A percentile compares a stretch with the other conserved stretches of the same genome.
Evolutionary conservation across 2,329 filamentous ascomycete genomes (phyloP).

Genomic region (Sporothrix humicola): DNA sequence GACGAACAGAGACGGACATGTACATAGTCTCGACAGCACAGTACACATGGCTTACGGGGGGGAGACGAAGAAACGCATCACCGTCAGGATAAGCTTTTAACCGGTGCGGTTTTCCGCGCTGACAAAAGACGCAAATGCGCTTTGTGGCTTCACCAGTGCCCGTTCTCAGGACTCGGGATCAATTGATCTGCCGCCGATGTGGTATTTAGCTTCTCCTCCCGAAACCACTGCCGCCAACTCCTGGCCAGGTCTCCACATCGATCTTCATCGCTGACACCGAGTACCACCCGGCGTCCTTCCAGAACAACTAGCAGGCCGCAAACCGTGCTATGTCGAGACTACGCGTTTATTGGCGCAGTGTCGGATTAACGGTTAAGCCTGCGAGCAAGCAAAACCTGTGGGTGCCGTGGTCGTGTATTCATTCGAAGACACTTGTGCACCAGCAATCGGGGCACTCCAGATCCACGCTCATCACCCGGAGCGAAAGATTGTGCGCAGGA

Average conservation of each 20-base stretch:
- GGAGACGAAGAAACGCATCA: too few species aligned
- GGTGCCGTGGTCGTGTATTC: too few species aligned
- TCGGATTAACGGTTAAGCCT: constrained; percentile 32
- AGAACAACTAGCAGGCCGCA: constrained; percentile 10
- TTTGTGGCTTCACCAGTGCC: neutral
- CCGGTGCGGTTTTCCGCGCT: neutral
- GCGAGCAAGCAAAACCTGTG: neutral
- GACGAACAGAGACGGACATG: too few species aligned
- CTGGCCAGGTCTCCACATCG: constrained; percentile 4
- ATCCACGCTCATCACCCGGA: neutral
- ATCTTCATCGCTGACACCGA: too few species aligned
- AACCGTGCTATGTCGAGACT: neutral
- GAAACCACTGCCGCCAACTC: constrained; percentile 34
- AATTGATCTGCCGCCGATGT: constrained; percentile 31
- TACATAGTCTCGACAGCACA: too few species aligned
- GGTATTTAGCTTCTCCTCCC: constrained; percentile 12
- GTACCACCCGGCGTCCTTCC: neutral
- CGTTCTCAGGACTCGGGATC: neutral
- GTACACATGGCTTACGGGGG: too few species aligned
- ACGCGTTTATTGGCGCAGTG: constrained; percentile 6
- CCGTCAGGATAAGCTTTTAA: constrained; percentile 3
- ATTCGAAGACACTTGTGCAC: too few species aligned
- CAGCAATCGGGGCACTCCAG: neutral
- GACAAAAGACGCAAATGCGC: neutral
- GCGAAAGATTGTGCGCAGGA: constrained; percentile 1